Evolutionary conservation across 768 basidiomycete genomes (phyloP).

Genomic region (Pholiota microspora): DNA sequence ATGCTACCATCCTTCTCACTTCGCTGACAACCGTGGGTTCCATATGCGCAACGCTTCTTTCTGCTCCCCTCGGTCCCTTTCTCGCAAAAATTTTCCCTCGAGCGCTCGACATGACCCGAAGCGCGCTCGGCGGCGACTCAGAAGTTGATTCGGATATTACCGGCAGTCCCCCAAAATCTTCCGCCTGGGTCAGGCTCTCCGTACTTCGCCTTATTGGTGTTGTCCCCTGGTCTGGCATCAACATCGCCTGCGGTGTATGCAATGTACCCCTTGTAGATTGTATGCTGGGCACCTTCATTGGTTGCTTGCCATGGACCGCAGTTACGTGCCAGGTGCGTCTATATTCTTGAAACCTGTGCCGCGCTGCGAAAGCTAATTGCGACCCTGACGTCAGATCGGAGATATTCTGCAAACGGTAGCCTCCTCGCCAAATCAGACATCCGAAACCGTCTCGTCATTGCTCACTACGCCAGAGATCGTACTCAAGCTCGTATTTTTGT

Average conservation of each 20-base stretch:
- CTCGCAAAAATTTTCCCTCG: slow-evolving; percentile 80
- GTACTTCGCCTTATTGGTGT: slow-evolving; percentile 89
- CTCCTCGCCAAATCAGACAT: slow-evolving; percentile 62
- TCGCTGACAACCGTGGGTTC: slow-evolving; percentile 87
- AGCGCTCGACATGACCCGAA: slow-evolving; percentile 81
- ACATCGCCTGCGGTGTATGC: slow-evolving; percentile 92
- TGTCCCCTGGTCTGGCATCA: slow-evolving; percentile 97
- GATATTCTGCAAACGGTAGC: slow-evolving; percentile 86
- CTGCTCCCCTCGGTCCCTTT: slow-evolving; percentile 82
- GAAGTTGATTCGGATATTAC: slow-evolving; percentile 40
- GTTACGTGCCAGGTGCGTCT: slow-evolving; percentile 80
- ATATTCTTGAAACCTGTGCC: slow-evolving; percentile 16
- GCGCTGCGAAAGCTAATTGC: slow-evolving; percentile 7
- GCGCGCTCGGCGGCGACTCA: slow-evolving; percentile 70
- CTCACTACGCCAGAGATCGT: slow-evolving; percentile 82
- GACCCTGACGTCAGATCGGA: slow-evolving; percentile 57
- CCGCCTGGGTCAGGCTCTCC: slow-evolving; percentile 82
- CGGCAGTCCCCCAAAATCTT: slow-evolving; percentile 30
- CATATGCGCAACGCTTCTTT: slow-evolving; percentile 73
- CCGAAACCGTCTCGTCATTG: slow-evolving; percentile 83
- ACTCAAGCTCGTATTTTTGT: slow-evolving; percentile 78
- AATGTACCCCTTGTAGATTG: slow-evolving; percentile 77
- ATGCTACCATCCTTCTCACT: slow-evolving; percentile 80
- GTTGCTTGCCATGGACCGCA: slow-evolving; percentile 85
- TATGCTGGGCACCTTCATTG: slow-evolving; percentile 79